Evolutionary conservation across 1,284 basidiomycete genomes (phyloP).

Genomic region (Blastosporella zonata): DNA sequence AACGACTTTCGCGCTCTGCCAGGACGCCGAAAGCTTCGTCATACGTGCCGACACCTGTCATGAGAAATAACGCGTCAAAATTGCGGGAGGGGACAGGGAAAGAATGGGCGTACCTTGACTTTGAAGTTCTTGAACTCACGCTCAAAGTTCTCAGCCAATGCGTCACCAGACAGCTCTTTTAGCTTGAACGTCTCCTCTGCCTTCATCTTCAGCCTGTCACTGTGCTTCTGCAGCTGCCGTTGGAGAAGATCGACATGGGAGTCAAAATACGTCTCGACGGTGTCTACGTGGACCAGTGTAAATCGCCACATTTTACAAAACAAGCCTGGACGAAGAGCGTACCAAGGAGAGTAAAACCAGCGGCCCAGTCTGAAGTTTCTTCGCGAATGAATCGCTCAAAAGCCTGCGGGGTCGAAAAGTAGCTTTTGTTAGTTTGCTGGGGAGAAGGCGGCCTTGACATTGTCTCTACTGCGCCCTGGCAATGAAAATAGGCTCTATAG

Average conservation of each 20-base stretch:
- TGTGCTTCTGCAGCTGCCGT: constrained; percentile 82
- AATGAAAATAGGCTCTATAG: background rate
- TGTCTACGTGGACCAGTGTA: constrained; percentile 47
- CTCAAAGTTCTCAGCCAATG: constrained; percentile 74
- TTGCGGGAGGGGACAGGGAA: background rate
- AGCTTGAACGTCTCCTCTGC: constrained; percentile 72
- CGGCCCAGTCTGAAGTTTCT: constrained; percentile 41
- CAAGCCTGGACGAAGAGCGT: constrained; percentile 18
- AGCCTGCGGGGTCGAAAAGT: constrained; percentile 33
- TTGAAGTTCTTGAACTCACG: constrained; percentile 81
- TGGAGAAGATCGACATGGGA: constrained; percentile 89
- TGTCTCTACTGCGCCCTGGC: constrained; percentile 23
- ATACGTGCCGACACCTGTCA: constrained; percentile 72
- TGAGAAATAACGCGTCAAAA: constrained; percentile 14
- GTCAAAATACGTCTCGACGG: constrained; percentile 88
- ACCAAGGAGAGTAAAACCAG: constrained; percentile 73
- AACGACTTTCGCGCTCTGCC: constrained; percentile 91
- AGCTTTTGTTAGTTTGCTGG: constrained; percentile 29
- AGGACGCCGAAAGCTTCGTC: constrained; percentile 65
- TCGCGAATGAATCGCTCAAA: constrained; percentile 45
- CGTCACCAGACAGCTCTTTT: constrained; percentile 63
- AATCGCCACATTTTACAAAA: constrained; percentile 21
- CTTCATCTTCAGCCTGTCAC: constrained; percentile 75
- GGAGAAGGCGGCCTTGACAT: constrained; percentile 39
- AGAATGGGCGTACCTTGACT: constrained; percentile 41